Base-by-base conservation (phyloP, 1,284 basidiomycete genomes). In the Vanrija pseudolonga region DNA sequence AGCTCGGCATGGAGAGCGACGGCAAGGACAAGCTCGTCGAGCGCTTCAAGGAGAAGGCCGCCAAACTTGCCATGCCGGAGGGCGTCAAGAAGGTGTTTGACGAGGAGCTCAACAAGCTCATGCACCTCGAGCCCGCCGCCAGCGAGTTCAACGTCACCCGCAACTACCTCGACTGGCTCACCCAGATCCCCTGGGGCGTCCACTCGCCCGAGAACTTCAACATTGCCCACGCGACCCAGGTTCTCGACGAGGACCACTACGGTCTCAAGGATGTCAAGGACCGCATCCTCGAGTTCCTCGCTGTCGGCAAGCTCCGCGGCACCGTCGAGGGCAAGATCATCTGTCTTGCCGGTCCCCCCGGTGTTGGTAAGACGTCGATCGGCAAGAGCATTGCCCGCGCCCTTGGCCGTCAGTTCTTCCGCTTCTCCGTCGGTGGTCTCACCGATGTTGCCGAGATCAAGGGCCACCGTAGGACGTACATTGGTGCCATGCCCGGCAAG, bases 391-490 rank as follows among this genome's bases (percentile, higher is more conserved):
- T 77, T 36, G 75, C 75, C 3, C 63, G 72, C 43, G 75, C 75
- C 0, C 62, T 77, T 1, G 74, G 72, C 11, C 60, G 75, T 58
- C 75, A 77, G 56, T 77, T 77, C 63, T 77, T 71, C 62, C 61
- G 69, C 50, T 97, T 99, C 80, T 93, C 90, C 14, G 94, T 98
- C 5, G 96, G 96, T 64, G 94, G 96, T 23, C 77, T 99, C 67
- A 92, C 91, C 54, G 95, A 98, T 71, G 94, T 98, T 0, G 96
- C 95, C 51, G 96, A 98, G 82, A 98, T 99, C 76, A 98, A 98
- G 79, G 96, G 96, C 3, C 95, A 99, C 73, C 80, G 96, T 66
- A 80, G 96, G 69, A 99, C 95, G 19, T 98, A 98, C 71, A 93
- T 97, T 54, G 94, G 88, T 47, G 92, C 93, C 0, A 84, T 98